Percentiles rank a stretch among this genome's conserved stretches.
These are phyloP conservation scores for Hanseniaspora mollemarum DNA, from an alignment of 805 yeast genomes.

Conservation along the genomic window DNA sequence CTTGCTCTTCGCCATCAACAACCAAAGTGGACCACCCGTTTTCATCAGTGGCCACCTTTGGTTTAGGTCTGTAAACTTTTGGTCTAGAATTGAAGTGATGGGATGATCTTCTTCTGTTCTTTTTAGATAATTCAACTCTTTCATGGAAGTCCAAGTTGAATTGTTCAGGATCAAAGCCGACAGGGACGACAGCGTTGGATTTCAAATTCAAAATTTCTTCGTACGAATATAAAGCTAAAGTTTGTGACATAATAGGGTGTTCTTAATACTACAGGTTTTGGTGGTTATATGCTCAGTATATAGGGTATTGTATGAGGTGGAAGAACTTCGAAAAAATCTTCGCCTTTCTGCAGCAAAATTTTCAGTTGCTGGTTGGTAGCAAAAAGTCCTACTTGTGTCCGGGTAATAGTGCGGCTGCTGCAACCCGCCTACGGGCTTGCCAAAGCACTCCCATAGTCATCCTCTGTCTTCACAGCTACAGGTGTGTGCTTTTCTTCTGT, in stretches of 20 bases:
- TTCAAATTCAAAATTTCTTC: constrained; percentile 54
- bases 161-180: constrained; percentile 50
- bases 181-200: constrained; percentile 47
- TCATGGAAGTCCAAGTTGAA: constrained; percentile 39
- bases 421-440: too few species aligned
- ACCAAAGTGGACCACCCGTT: constrained; percentile 77
- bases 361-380: too few species aligned
- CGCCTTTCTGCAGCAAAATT: too few species aligned
- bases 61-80: constrained; percentile 46
- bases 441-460: neutral
- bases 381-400: too few species aligned
- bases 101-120: constrained; percentile 53
- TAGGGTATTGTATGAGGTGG: neutral
- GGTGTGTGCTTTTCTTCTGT: neutral
- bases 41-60: constrained; percentile 47
- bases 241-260: constrained; percentile 9
- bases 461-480: neutral
- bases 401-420: too few species aligned
- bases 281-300: too few species aligned
- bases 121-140: constrained; percentile 31
- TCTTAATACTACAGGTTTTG: neutral
- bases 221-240: constrained; percentile 41
- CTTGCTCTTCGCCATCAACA: constrained; percentile 26
- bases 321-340: neutral
- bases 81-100: constrained; percentile 38